Evolutionary conservation across 768 basidiomycete genomes (phyloP), one percentile per base, ranked within the genome.

Genomic region (Termitomyces sp.): DNA sequence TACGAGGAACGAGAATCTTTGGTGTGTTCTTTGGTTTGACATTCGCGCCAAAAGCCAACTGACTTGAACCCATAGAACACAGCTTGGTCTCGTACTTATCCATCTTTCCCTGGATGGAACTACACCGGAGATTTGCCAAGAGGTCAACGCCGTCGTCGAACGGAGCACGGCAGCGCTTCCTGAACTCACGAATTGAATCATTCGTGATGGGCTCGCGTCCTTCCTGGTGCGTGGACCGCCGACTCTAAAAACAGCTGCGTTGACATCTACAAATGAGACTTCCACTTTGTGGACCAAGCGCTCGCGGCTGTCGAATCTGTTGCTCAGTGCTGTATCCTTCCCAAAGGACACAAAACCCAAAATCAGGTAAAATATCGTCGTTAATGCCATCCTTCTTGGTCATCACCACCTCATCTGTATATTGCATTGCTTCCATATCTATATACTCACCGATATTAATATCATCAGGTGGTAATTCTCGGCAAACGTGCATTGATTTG

Each of bases 401-500:
- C 92, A 96, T 68, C 93, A 95, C 72, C 78, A 82, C 7, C 72
- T 74, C 45, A 75, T 85, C 50, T 77, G 89, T 90, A 54, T 62
- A 87, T 78, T 55, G 18, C 44, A 30, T 49, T 33, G 9, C 5
- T 8, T 51, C 33, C 30, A 7, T 27, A 34, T 36, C 1, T 6
- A 15, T 30, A n/a, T n/a, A n/a, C 16, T 16, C 8, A 3, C 16
- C 55, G 13, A 51, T 46, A 2, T 3, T 12, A 27, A n/a, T n/a
- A 46, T 2, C 37, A 12, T 6, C 57, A 83, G 83, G 77, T 61
- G 78, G 75, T 22, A 70, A 75, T 16, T 78, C 81, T 9, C 80
- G 84, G 18, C 85, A 84, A 63, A 80, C 79, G 1, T 97, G 94
- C 94, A 89, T 95, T 58, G 90, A 93, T 57, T 62, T 91, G 5